Evolutionary conservation across 1,139 yeast genomes (phyloP).

Genomic region (Zygoascus hellenicus): DNA sequence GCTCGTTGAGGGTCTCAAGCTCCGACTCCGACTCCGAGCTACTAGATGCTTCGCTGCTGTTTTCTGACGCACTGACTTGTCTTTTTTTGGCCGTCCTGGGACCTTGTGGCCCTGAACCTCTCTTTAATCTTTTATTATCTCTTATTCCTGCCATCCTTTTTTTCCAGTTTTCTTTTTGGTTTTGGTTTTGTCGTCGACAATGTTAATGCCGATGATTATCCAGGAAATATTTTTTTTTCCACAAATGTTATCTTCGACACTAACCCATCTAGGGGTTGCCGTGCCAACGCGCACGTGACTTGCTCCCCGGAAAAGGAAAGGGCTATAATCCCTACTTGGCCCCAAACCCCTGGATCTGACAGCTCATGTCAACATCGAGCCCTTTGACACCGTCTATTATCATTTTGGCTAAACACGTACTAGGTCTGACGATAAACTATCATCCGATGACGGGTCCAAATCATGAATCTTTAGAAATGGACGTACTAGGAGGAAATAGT

Average conservation of each 20-base stretch:
- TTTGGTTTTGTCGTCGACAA: neutral
- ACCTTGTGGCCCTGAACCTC: constrained; percentile 12
- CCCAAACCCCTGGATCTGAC: neutral
- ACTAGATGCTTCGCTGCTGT: constrained; percentile 12
- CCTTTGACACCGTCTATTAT: constrained; percentile 6
- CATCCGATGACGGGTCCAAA: constrained; percentile 1
- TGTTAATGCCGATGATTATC: constrained; percentile 6
- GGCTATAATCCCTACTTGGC: neutral
- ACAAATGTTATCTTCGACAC: neutral
- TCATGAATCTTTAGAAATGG: constrained; percentile 8
- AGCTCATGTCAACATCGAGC: constrained; percentile 4
- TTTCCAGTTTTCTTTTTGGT: no score
- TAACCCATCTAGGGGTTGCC: constrained; percentile 2
- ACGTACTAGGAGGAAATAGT: neutral
- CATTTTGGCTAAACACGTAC: constrained; percentile 1
- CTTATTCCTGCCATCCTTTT: constrained; percentile 1
- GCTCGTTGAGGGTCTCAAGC: constrained; percentile 7
- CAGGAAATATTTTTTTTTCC: constrained; percentile 2
- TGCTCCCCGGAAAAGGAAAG: neutral
- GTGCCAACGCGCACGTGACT: constrained; percentile 1
- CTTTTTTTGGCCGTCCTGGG: neutral
- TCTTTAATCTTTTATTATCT: constrained; percentile 9
- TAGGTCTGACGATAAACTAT: neutral
- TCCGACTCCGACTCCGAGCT: constrained; percentile 5
- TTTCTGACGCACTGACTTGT: constrained; percentile 6